phyloP scores from a whole-genome alignment of 805 yeast genomes.

The Zygoascus flipseniorum region DNA sequence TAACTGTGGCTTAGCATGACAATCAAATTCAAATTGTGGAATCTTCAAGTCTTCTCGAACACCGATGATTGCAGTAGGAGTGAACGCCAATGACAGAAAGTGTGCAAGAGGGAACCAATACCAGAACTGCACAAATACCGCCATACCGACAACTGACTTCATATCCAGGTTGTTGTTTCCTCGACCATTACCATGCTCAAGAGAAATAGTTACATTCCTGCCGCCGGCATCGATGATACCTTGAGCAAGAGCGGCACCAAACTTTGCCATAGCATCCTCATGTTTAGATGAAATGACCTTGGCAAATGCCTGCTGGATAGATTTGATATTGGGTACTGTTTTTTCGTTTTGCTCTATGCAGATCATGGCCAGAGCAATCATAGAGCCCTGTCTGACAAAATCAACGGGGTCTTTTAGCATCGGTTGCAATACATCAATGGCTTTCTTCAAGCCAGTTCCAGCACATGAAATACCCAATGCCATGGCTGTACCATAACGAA shows the following conservation, averaged over 20 bases:
- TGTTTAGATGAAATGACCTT: constrained; percentile 77
- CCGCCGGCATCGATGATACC: constrained; percentile 99
- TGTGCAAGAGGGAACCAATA: constrained; percentile 98
- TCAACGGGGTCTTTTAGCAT: constrained; percentile 90
- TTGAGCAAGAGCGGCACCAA: constrained; percentile 94
- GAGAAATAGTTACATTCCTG: constrained; percentile 86
- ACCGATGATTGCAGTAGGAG: constrained; percentile 87
- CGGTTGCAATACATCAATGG: constrained; percentile 87
- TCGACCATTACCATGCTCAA: constrained; percentile 48
- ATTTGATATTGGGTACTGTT: constrained; percentile 68
- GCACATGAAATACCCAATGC: constrained; percentile 97
- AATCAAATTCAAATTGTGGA: constrained; percentile 73
- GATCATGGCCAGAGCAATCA: constrained; percentile 86
- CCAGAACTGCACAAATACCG: constrained; percentile 91
- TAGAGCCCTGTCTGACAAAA: constrained; percentile 96
- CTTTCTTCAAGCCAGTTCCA: constrained; percentile 81
- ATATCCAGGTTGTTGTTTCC: constrained; percentile 59
- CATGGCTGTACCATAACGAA: constrained; percentile 95
- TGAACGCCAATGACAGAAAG: constrained; percentile 81
- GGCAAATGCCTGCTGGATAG: constrained; percentile 64
- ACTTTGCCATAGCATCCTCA: constrained; percentile 94
- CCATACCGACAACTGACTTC: constrained; percentile 85
- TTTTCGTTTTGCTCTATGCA: constrained; percentile 81
- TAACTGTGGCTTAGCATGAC: constrained; percentile 69
- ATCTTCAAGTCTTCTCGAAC: constrained; percentile 76